These are phyloP conservation scores for Cladosporium sp. DNA, from an alignment of 2,329 filamentous ascomycete species.

Conservation along the genomic window DNA sequence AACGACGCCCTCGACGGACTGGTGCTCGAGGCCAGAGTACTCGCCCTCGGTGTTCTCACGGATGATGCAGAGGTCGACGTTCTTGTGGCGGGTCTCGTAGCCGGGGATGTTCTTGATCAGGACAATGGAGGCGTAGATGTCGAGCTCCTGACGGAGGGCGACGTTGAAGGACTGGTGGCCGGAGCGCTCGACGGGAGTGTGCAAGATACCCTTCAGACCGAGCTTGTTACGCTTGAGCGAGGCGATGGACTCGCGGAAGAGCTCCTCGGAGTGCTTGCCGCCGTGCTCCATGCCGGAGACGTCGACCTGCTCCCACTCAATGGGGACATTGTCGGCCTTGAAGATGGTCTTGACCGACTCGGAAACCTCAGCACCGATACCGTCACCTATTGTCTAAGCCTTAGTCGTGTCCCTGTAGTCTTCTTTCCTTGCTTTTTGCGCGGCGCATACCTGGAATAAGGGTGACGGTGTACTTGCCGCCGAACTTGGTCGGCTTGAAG, in stretches of 20 bases:
- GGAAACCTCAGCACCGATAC: conserved; percentile 96
- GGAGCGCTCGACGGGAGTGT: conserved; percentile 94
- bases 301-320: conserved; percentile 98
- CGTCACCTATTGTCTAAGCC: conserved; percentile 61
- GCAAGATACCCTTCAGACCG: conserved; percentile 96
- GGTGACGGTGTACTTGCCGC: conserved; percentile 98
- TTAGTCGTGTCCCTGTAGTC: conserved; percentile 12
- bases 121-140: conserved; percentile 98
- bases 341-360: conserved; percentile 99
- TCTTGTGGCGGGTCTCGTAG: conserved; percentile 94
- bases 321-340: conserved; percentile 98
- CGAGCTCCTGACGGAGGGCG: conserved; percentile 96
- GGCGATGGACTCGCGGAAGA: conserved; percentile 92
- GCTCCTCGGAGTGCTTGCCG: conserved; percentile 84
- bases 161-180: conserved; percentile 99
- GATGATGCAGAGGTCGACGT: conserved; percentile 98
- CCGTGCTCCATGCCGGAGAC: conserved; percentile 86
- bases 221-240: conserved; percentile 98
- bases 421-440: conserved; percentile 16
- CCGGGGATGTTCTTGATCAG: conserved; percentile 99
- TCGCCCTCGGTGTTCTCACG: conserved; percentile 99
- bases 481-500: conserved; percentile 98
- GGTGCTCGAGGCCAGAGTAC: conserved; percentile 98
- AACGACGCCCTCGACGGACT: conserved; percentile 92
- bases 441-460: conserved; percentile 77